Base-by-base conservation (phyloP, 441 rosid genomes). In the Euphorbia celastroides region DNA sequence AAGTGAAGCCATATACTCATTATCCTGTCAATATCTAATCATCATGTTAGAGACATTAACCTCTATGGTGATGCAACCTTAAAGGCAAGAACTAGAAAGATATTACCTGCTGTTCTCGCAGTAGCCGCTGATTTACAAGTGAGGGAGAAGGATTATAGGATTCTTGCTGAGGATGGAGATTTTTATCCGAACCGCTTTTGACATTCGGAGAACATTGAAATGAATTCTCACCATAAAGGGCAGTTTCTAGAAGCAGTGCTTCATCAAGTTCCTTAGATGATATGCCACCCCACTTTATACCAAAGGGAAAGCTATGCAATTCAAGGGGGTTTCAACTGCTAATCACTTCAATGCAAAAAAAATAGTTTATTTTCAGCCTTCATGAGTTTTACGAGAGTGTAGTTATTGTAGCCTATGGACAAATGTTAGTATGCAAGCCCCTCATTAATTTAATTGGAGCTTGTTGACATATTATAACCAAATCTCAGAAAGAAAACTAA, bases 181-280 rank as follows among this genome's bases (percentile, higher is more conserved):
- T 69, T 70, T 59, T 70, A 26, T 73, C 72, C 0, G 65, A 61
- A 60, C 50, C 66, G 57, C 60, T 51, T 38, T 62, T 74, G 31
- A 41, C 26, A 54, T 44, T 63, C 75, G 65, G 57, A n/a, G 71
- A 65, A 28, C 23, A 64, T n/a, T 64, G 72, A 60, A 58, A 42
- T 23, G 82, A 77, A 75, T 60, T 75, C 79, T 80, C 77, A 78
- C 80, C 73, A 69, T 86, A 87, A 64, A 79, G 75, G 69, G 86
- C 82, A 25, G 78, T 75, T 81, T 90, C 93, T 62, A 90, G 81
- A 81, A 80, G 76, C 58, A 83, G 71, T 60, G 92, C 92, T 68
- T 86, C 88, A 13, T 86, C 82, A 71, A 83, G 85, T 74, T 88
- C 89, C 60, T 80, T 73, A 26, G 87, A 44, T 69, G 90, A 85